phyloP scores from a whole-genome alignment of 495 filamentous ascomycete species.

The Tuber brumale region DNA sequence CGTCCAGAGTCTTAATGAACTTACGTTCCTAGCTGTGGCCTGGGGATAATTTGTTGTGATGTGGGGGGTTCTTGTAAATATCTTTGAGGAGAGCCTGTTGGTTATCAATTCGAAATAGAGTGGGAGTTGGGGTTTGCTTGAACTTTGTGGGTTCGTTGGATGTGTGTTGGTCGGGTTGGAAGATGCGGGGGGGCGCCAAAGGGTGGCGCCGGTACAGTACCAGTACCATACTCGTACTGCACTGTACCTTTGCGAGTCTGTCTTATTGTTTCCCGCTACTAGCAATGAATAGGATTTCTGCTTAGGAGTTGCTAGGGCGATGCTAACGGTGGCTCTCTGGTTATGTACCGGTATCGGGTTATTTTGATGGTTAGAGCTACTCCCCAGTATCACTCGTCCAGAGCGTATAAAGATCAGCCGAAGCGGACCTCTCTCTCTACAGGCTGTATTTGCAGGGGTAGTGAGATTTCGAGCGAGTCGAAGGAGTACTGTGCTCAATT shows the following conservation, averaged over 20 bases:
- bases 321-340: background rate
- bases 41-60: background rate
- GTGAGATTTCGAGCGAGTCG: no score
- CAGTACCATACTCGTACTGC: no score
- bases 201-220: background rate
- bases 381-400: no score
- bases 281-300: background rate
- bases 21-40: background rate
- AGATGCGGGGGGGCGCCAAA: background rate
- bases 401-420: no score
- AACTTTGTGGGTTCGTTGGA: background rate
- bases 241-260: background rate
- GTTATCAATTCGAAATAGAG: background rate
- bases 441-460: no score
- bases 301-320: background rate
- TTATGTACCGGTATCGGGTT: background rate
- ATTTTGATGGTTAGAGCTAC: background rate
- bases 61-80: background rate
- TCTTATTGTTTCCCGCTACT: background rate
- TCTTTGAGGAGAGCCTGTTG: background rate
- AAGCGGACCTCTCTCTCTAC: no score
- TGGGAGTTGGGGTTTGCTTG: background rate
- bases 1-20: background rate
- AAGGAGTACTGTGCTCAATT: background rate
- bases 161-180: background rate